Evolutionary conservation across 2,329 filamentous ascomycete species (phyloP), one percentile per base, ranked within the genome.

Genomic region (Aureobasidium subglaciale): DNA sequence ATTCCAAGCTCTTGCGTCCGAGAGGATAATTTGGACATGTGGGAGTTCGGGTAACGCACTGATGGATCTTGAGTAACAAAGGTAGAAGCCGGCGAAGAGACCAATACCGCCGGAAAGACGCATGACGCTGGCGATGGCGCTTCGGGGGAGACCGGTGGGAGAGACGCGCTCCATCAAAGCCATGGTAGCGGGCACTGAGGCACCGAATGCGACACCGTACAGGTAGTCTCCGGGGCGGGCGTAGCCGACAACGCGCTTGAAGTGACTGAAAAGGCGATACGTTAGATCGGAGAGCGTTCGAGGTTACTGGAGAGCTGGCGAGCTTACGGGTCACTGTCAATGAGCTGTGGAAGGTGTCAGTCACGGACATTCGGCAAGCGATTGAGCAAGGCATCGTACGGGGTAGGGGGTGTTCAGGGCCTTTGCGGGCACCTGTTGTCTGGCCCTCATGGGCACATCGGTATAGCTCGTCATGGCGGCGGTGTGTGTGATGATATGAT

Each of bases 241-340:
- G 80, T 99, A 99, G 68, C 83, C 74, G 61, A 96, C 72, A 16
- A 97, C 93, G 70, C 93, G 86, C 73, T 84, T 89, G 73, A 97
- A 87, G 74, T 99, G 93, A 67, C 90, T 95, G 65, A 37, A 24
- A 62, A 30, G 63, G 63, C 16, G 64, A 50, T 15, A 27, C 18
- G 30, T 35, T 30, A 66, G 56, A 29, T 18, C 22, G 35, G 48
- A n/a, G 30, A 58, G 55, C 24, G 53, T 30, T 54, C 57, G 57
- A 45, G 52, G 55, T 57, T 43, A 4, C 52, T 25, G 49, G 50
- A 48, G 40, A 57, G 50, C 16, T 46, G 32, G 63, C 56, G 63
- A 57, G 56, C 86, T 70, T 91, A 96, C 91, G 93, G 93, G 75
- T 99, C 93, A 78, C 89, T 95, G 79, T 99, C 93, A 75, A 99